Conservation (phyloP, 1,284 basidiomycete genomes). For the Naganishia sp. region DNA sequence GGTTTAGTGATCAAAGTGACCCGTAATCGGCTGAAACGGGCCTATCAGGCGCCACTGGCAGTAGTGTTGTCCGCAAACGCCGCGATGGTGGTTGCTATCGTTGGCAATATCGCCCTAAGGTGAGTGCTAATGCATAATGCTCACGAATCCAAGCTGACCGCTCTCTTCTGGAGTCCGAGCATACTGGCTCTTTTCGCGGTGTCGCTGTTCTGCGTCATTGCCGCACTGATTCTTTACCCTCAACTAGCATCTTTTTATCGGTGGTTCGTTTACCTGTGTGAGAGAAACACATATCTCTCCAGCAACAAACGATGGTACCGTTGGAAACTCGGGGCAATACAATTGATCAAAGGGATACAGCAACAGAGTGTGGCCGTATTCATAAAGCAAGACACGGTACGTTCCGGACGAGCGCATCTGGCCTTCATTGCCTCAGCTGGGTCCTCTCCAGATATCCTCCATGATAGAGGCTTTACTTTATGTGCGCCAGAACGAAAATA, state of each 20-base stretch:
- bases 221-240: constrained; percentile 8
- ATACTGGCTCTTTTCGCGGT: constrained; percentile 27
- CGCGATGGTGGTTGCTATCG: constrained; percentile 10
- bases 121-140: not conserved
- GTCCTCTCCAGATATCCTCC: constrained; percentile 37
- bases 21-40: constrained; percentile 25
- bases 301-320: constrained; percentile 1
- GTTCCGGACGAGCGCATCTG: not conserved
- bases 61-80: constrained; percentile 17
- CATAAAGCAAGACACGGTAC: constrained; percentile 35
- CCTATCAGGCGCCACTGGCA: constrained; percentile 10
- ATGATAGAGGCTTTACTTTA: constrained; percentile 46
- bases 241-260: constrained; percentile 16
- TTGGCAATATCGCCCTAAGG: constrained; percentile 25
- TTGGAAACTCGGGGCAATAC: constrained; percentile 26
- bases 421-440: not conserved
- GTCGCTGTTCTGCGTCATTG: constrained; percentile 14
- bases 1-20: constrained; percentile 28
- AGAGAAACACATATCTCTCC: constrained; percentile 22
- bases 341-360: constrained; percentile 30
- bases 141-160: not conserved
- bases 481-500: constrained; percentile 45
- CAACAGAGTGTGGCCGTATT: constrained; percentile 33
- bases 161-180: constrained; percentile 1
- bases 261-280: constrained; percentile 28